Evolutionary conservation across 148 eudicot species (phyloP), one percentile per base, ranked within the genome.

Genomic region (Nepenthes mirabilis): DNA sequence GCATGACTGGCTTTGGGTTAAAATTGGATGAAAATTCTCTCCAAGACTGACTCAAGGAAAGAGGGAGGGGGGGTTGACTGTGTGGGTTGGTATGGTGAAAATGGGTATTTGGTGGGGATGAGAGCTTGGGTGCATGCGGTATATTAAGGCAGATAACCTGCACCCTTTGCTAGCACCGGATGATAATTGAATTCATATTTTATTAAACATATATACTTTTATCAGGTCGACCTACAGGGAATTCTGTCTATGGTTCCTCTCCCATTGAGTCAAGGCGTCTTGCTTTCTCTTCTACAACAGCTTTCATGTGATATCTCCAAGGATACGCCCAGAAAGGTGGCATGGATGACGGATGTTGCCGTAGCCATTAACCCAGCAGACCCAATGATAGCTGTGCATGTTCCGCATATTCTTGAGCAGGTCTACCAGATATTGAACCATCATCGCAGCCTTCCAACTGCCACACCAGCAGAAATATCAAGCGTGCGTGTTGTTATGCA

Each of bases 241-340:
- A 68, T 89, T 13, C 56, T 89, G 68, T 67, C 82, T 2, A 59
- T 62, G 59, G 65, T 64, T 52, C 88, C 96, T 33, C 62, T 79
- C 49, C 95, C 99, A 9, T 65, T 93, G 77, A 88, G 85, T 68
- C 99, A 89, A 72, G 96, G 96, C 47, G 96, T 93, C 12, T 67
- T 93, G 50, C 89, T 93, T 12, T 88, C 99, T n/a, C 91, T 93
- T 56, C 82, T 93, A 48, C 99, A 93, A 77, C 99, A 93, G 69
- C 74, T 89, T 60, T 82, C 99, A 14, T 93, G 99, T 67, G 99
- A 89, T 63, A 79, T 89, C 9, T 67, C 69, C 57, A 82, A 74
- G 51, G 96, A 89, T 45, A 76, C 82, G 1, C 23, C 81, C 9
- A 71, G 80, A 56, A 93, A 93, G 65, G 63, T 93, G 50, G 69